Evolutionary conservation across 768 basidiomycete genomes (phyloP).

Genomic region (Coprinopsis marcescibilis): DNA sequence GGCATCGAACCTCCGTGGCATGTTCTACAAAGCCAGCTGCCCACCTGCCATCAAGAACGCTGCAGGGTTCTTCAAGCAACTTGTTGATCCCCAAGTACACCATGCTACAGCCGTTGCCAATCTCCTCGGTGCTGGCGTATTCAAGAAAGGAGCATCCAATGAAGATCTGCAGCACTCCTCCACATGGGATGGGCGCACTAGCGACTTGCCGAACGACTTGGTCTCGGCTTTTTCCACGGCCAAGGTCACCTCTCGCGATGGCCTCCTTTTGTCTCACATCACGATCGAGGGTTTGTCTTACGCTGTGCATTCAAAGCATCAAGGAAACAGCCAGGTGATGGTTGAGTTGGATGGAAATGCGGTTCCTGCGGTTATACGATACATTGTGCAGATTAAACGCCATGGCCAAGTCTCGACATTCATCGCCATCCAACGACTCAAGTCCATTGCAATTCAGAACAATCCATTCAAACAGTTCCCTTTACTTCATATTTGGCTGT

Average conservation of each 20-base stretch:
- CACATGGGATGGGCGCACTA: background rate
- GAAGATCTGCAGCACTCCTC: background rate
- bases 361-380: background rate
- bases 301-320: background rate
- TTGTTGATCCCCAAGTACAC: conserved; percentile 10
- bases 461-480: background rate
- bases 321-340: background rate
- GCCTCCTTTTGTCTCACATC: background rate
- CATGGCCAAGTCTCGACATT: background rate
- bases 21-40: conserved; percentile 10
- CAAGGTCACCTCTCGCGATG: background rate
- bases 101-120: background rate
- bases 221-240: background rate
- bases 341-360: background rate
- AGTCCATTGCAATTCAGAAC: no score
- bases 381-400: background rate
- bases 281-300: background rate
- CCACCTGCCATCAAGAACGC: conserved; percentile 13
- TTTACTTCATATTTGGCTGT: background rate
- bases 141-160: no score
- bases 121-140: background rate
- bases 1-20: conserved; percentile 13
- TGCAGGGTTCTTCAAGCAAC: conserved; percentile 2
- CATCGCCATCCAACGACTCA: background rate
- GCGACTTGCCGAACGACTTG: background rate